Percentiles rank a stretch among this genome's conserved stretches.
Evolutionary conservation across 2,329 filamentous ascomycete species (phyloP).

Genomic region (Paracorniculantispora psalliotae): DNA sequence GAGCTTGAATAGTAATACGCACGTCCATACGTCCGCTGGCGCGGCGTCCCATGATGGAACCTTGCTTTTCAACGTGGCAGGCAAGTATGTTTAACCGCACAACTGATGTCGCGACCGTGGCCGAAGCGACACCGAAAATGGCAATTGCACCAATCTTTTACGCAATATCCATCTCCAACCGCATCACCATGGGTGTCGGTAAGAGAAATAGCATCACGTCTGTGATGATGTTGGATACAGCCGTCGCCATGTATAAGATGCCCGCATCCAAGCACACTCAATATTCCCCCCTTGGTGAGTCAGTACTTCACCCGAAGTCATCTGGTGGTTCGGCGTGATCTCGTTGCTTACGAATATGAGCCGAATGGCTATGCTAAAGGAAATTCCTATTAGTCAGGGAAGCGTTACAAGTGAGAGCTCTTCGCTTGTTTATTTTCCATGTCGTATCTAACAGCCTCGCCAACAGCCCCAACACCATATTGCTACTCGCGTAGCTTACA

Average conservation of each 20-base stretch:
- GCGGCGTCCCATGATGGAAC: conserved; percentile 28
- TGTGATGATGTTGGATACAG: conserved; percentile 24
- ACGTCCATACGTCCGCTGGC: conserved; percentile 25
- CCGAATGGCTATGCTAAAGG: too few relatives aligned
- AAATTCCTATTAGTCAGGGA: too few relatives aligned
- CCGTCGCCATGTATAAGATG: conserved; percentile 43
- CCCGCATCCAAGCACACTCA: conserved; percentile 41
- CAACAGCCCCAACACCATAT: too few relatives aligned
- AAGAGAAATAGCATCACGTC: conserved; percentile 38
- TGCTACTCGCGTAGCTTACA: too few relatives aligned
- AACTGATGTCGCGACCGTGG: conserved; percentile 29
- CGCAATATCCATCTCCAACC: conserved; percentile 37
- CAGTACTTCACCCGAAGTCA: too few relatives aligned
- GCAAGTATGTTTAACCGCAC: conserved; percentile 24
- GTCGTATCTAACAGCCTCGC: too few relatives aligned
- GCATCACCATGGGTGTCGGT: conserved; percentile 40
- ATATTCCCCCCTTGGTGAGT: too few relatives aligned
- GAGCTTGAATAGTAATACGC: conserved; percentile 17
- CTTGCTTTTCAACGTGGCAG: conserved; percentile 19
- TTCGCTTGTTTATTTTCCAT: too few relatives aligned
- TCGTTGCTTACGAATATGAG: too few relatives aligned
- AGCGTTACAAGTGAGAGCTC: too few relatives aligned
- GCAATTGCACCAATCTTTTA: conserved; percentile 40
- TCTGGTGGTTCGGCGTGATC: too few relatives aligned
- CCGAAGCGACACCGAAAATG: conserved; percentile 39